These are phyloP conservation scores for Mercurialis annua DNA, from an alignment of 345 rosid species.

Conservation along the genomic window DNA sequence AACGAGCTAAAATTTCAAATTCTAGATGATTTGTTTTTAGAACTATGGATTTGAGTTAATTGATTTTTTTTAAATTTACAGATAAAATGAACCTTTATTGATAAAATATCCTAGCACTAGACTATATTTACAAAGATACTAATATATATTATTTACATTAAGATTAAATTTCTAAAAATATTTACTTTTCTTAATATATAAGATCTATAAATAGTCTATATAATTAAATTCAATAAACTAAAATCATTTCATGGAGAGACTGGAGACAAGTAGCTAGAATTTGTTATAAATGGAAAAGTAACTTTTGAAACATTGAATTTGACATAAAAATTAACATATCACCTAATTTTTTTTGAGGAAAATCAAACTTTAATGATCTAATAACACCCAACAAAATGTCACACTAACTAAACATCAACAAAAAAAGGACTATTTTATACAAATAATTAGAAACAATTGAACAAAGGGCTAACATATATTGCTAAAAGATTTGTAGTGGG, in stretches of 20 bases:
- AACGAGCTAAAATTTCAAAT: too few relatives aligned
- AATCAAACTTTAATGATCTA: conserved; percentile 1
- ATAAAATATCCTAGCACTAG: too few relatives aligned
- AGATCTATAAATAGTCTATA: too few relatives aligned
- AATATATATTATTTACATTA: too few relatives aligned
- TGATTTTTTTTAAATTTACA: too few relatives aligned
- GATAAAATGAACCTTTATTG: too few relatives aligned
- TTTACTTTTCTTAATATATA: too few relatives aligned
- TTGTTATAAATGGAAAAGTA: neutral
- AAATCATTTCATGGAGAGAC: neutral
- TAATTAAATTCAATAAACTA: too few relatives aligned
- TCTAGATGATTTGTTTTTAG: too few relatives aligned
- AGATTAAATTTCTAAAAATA: too few relatives aligned
- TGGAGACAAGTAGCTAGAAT: neutral
- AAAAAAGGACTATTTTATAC: conserved; percentile 22
- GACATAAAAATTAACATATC: neutral
- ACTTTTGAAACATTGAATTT: neutral
- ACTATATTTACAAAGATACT: too few relatives aligned
- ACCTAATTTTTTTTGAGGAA: neutral
- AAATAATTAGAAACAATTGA: conserved; percentile 9
- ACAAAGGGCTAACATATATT: neutral
- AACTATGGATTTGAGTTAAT: too few relatives aligned
- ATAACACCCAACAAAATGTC: conserved; percentile 11
- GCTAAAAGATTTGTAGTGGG: conserved; percentile 17
- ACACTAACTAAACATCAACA: conserved; percentile 15